Conservation (phyloP, 148 eudicot species). For the Silene conica region DNA sequence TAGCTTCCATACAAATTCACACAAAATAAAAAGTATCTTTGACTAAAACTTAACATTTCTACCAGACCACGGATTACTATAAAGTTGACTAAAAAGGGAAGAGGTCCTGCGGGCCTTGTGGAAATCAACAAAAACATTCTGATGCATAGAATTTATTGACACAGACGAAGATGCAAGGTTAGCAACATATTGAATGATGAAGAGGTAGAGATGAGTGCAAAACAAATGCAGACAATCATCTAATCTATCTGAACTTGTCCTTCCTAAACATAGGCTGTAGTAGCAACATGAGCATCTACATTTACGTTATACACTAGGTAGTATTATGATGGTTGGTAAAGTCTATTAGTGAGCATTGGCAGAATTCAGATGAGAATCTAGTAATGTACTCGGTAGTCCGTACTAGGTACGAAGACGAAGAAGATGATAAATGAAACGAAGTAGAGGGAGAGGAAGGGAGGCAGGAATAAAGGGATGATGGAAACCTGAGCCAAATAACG, state of each 20-base stretch:
- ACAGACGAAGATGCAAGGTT: neutral
- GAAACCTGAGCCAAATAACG: constrained; percentile 83
- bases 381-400: neutral
- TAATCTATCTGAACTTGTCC: neutral
- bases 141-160: too few species aligned
- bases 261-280: neutral
- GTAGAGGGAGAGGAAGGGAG: neutral
- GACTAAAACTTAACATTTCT: neutral
- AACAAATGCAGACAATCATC: neutral
- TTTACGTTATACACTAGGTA: neutral
- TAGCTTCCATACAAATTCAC: neutral
- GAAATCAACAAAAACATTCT: too few species aligned
- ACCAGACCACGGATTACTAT: too few species aligned
- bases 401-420: neutral
- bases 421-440: neutral
- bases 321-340: neutral
- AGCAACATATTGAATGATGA: neutral
- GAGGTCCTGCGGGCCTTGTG: too few species aligned
- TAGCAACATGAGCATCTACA: neutral
- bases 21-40: neutral
- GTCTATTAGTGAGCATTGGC: neutral
- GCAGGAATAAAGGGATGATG: neutral
- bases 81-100: too few species aligned
- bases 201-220: neutral
- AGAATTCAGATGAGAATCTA: neutral